Conservation (phyloP, 441 rosid genomes). For the Populus hybrid region DNA sequence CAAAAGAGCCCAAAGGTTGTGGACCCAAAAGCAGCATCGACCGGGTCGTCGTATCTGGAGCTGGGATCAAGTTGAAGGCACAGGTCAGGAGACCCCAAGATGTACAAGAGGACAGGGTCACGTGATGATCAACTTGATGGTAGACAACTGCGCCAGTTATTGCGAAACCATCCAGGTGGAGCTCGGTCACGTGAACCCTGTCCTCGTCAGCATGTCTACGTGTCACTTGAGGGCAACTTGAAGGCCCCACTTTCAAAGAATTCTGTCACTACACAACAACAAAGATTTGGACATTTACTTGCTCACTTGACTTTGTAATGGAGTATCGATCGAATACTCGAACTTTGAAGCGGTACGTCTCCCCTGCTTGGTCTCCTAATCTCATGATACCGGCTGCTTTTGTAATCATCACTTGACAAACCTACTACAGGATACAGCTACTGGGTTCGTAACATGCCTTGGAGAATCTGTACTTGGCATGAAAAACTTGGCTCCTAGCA, state of each 20-base stretch:
- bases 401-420: background rate
- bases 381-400: background rate
- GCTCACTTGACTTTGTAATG: background rate
- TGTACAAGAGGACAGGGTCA: background rate
- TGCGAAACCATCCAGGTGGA: conserved; percentile 4
- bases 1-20: background rate
- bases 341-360: background rate
- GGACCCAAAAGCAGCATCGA: background rate
- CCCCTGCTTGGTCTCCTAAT: background rate
- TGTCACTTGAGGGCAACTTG: background rate
- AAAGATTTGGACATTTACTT: background rate
- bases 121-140: background rate
- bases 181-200: background rate
- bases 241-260: background rate
- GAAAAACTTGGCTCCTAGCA: background rate
- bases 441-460: background rate
- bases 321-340: background rate
- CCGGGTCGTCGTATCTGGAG: background rate
- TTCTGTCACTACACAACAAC: background rate
- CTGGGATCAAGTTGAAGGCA: background rate
- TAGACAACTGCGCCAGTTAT: background rate
- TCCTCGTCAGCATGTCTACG: background rate
- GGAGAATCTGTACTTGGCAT: background rate
- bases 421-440: background rate
- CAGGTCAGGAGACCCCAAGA: background rate